Evolutionary conservation across 352 stramenopile genomes (phyloP).

Genomic region (Phytophthora pseudosyringae): DNA sequence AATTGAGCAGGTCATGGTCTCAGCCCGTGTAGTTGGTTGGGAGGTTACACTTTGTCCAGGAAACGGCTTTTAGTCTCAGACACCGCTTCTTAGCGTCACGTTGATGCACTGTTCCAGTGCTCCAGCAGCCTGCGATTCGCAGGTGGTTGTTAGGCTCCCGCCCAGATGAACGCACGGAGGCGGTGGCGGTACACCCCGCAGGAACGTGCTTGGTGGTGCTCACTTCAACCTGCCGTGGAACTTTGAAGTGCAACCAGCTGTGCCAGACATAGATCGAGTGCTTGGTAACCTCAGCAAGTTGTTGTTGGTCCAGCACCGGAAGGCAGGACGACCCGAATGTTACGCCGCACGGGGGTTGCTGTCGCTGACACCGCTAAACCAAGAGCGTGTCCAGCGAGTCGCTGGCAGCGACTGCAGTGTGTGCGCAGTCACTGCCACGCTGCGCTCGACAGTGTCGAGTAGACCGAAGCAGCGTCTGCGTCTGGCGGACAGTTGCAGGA

Average conservation of each 20-base stretch:
- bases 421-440: not conserved
- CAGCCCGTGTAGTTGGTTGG: not conserved
- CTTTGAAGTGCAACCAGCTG: constrained; percentile 31
- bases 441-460: not conserved
- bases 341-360: not conserved
- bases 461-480: constrained; percentile 3
- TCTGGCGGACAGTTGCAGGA: constrained; percentile 6
- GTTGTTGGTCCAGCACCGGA: too few species aligned
- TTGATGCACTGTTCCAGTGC: too few species aligned
- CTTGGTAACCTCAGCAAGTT: too few species aligned
- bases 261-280: not conserved
- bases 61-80: not conserved
- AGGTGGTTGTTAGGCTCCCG: not conserved
- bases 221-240: constrained; percentile 21
- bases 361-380: not conserved
- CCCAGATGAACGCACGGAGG: constrained; percentile 10
- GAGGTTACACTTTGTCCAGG: not conserved
- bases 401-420: not conserved
- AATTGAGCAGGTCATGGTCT: not conserved
- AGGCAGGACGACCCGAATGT: not conserved
- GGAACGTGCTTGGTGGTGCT: not conserved
- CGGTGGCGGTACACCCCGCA: constrained; percentile 3
- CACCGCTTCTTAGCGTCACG: not conserved
- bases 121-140: too few species aligned
- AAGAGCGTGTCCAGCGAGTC: too few species aligned